Percentiles rank a stretch among this genome's conserved stretches.
phyloP scores from a whole-genome alignment of 2,329 filamentous ascomycete genomes.

The Sordariomycetes sp. region DNA sequence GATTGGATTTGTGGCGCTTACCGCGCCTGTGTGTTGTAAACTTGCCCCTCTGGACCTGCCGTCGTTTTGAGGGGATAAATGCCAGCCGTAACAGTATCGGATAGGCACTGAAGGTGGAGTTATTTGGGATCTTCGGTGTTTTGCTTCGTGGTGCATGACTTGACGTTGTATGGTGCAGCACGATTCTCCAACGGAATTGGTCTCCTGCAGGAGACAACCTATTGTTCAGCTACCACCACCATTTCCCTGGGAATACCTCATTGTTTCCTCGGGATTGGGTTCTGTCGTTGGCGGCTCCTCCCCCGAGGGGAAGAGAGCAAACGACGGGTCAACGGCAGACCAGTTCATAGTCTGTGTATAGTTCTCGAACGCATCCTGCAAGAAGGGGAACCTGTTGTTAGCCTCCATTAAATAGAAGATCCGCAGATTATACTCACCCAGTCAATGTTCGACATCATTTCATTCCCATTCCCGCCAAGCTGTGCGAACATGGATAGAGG shows the following conservation, averaged over 20 bases:
- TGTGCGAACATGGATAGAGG: slow-evolving; percentile 3
- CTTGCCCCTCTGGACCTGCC: too few species aligned
- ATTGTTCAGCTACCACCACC: neutral
- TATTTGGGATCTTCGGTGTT: neutral
- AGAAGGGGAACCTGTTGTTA: neutral
- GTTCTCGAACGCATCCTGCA: slow-evolving; percentile 44
- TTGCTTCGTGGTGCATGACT: neutral
- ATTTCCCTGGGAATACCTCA: neutral
- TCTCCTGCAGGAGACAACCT: neutral
- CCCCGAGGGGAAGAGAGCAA: neutral
- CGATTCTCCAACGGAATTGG: neutral
- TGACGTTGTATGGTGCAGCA: neutral
- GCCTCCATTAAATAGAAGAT: neutral
- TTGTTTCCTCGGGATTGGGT: neutral
- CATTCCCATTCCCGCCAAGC: slow-evolving; percentile 18
- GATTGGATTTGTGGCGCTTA: too few species aligned
- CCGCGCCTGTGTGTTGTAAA: too few species aligned
- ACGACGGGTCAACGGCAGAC: slow-evolving; percentile 2
- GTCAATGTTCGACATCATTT: slow-evolving; percentile 42
- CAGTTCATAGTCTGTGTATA: slow-evolving; percentile 31
- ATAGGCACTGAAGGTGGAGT: too few species aligned
- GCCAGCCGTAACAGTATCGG: too few species aligned
- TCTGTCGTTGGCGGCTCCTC: neutral
- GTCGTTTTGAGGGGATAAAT: too few species aligned
- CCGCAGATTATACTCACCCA: slow-evolving; percentile 35